A percentile compares a stretch with the other conserved stretches of the same genome.
Conservation (phyloP, 495 filamentous ascomycete genomes). For the Penicillium lagena region DNA sequence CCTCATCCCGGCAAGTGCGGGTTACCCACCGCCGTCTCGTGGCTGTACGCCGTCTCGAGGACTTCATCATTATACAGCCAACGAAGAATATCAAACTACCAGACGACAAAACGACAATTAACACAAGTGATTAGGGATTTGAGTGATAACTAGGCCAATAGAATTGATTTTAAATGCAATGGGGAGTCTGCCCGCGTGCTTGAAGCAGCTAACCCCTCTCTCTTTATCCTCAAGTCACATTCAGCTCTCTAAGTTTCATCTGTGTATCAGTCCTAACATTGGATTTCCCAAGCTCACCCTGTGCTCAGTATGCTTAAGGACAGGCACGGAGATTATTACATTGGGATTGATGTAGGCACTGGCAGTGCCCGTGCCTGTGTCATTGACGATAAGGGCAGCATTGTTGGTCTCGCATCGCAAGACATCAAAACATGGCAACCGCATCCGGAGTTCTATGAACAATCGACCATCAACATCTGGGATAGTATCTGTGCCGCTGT, state of each 20-base stretch:
- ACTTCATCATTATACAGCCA: neutral
- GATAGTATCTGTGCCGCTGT: constrained; percentile 78
- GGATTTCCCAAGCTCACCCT: too few species aligned
- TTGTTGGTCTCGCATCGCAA: constrained; percentile 83
- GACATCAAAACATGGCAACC: constrained; percentile 94
- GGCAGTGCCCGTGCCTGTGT: constrained; percentile 92
- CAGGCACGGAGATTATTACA: constrained; percentile 59
- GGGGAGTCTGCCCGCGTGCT: too few species aligned
- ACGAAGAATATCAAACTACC: neutral
- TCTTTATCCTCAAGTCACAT: too few species aligned
- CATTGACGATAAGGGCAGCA: constrained; percentile 84
- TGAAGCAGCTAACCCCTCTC: too few species aligned
- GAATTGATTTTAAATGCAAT: neutral
- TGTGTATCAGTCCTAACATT: too few species aligned
- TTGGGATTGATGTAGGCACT: constrained; percentile 94
- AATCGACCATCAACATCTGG: constrained; percentile 99
- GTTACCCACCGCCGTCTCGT: neutral
- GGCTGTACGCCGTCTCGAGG: neutral
- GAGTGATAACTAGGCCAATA: neutral
- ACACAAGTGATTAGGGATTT: neutral
- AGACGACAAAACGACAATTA: neutral
- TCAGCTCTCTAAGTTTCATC: too few species aligned
- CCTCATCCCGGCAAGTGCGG: neutral
- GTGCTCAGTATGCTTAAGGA: constrained; percentile 3
- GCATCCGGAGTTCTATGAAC: constrained; percentile 86